phyloP scores from a whole-genome alignment of 495 filamentous ascomycete genomes.

The Xylaria longipes region DNA sequence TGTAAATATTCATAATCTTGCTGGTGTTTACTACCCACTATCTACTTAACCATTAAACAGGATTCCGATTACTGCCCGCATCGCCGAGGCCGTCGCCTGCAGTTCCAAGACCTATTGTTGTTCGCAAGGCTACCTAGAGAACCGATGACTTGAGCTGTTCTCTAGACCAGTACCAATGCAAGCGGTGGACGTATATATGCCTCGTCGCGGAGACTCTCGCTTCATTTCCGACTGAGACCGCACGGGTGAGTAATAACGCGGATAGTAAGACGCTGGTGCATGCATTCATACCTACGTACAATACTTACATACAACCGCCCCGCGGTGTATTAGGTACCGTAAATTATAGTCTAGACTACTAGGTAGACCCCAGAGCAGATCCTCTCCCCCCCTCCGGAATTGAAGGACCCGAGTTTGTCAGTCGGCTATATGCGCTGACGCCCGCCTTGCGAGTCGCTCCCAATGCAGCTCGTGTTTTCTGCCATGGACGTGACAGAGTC shows the following conservation, averaged over 20 bases:
- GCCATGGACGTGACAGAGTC: background rate
- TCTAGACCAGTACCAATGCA: no score
- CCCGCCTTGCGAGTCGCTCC: background rate
- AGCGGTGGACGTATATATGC: background rate
- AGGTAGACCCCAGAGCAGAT: background rate
- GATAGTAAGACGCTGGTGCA: background rate
- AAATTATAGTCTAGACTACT: background rate
- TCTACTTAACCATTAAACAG: no score
- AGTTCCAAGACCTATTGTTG: background rate
- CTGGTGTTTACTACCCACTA: no score
- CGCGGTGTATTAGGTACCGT: background rate
- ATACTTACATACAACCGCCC: background rate
- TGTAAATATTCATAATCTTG: no score
- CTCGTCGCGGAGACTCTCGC: background rate
- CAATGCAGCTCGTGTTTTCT: background rate
- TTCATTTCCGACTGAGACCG: background rate
- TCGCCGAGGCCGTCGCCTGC: slow-evolving; percentile 11
- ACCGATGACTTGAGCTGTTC: background rate
- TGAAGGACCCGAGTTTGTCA: background rate
- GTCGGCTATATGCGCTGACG: background rate
- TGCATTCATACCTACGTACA: background rate
- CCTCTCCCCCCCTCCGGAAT: background rate
- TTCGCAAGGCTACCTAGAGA: background rate
- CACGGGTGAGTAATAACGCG: background rate
- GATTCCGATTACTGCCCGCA: background rate